Base-by-base conservation (phyloP, 2,329 filamentous ascomycete species). In the Aspergillus chevalieri region DNA sequence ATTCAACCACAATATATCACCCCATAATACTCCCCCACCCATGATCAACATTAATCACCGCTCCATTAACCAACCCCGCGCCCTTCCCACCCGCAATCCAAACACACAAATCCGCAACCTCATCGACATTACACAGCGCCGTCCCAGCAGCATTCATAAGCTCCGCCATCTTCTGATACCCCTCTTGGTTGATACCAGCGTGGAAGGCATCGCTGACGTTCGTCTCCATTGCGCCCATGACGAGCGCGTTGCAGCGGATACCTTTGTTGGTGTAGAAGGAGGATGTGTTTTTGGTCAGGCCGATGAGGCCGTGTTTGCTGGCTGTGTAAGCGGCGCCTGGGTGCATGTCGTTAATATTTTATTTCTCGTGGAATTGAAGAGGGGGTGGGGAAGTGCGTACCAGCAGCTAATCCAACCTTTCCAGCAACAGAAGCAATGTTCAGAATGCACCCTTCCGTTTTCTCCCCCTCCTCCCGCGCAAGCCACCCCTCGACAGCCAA, bases 261-360 rank as follows among this genome's bases (percentile, higher is more conserved):
- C 78, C 78, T 63, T 77, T 75, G 26, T 67, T 65, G 1, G 74
- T 74, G 57, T 84, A 84, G 57, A 72, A 78, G 0, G 74, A 71
- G 2, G 79, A 80, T 12, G 78, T 83, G 64, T 78, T 83, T 63
- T 77, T 78, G 12, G 78, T 80, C 49, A 82, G 63, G 1, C 76
- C 79, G 3, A 79, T 57, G 12, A 82, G 59, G 8, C 74, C 79
- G 55, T 81, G 78, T 64, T 82, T 81, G 63, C 69, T 74, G 1
- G 73, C 71, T 0, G 77, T 79, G 58, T 81, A 80, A 15, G 77
- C 75, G 9, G 69, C 72, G 24, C 77, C 77, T 60, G 6, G 9
- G 43, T 1, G 43, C 1, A 9, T 15, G 17, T 12, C 2, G 17
- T 21, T 30, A 15, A 28, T n/a, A 44, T n/a, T 10, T 28, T 9